Base-by-base conservation (phyloP, 2,329 filamentous ascomycete genomes). In the Anisogramma anomala region DNA sequence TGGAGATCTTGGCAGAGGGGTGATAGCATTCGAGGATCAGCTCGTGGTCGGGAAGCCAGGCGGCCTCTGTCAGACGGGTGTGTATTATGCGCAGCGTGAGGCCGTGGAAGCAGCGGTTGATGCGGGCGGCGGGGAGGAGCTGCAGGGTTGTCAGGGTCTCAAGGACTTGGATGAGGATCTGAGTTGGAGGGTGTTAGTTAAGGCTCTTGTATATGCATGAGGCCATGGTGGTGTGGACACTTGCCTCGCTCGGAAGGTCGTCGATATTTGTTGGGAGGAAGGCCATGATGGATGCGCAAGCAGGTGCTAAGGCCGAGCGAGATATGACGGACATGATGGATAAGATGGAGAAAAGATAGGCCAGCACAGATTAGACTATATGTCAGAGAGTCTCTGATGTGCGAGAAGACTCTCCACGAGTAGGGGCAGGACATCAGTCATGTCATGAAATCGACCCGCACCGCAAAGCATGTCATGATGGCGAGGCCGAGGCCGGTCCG, bases 11-110 rank as follows among this genome's bases (percentile, higher is more conserved):
- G 18, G 72, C 77, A 48, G 69, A 75, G 0, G 84, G 84, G 48
- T 82, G 83, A 54, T 82, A 88, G 57, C 82, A 85, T 62, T 89
- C 83, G 31, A 93, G 72, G 27, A 88, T 74, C 28, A 91, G 61
- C 40, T 78, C 73, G 53, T 84, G 74, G 27, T 76, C 71, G 27
- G 70, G 61, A 6, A 81, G 60, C 3, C 71, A 62, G 4, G 76
- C 69, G 15, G 76, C 74, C 15, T 69, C 48, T 20, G 45, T 44
- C 41, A 61, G 50, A 31, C 58, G 58, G 39, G 51, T 49, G 44
- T 55, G 50, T 34, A 60, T 43, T 26, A 59, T 45, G 36, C 51
- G 51, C 3, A 56, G 41, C 15, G 54, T 48, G 5, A 53, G 39
- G 11, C 52, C 49, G 48, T 55, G 49, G 49, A 61, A 58, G 40